phyloP scores from a whole-genome alignment of 768 basidiomycete species.

The Russula ochroleuca region DNA sequence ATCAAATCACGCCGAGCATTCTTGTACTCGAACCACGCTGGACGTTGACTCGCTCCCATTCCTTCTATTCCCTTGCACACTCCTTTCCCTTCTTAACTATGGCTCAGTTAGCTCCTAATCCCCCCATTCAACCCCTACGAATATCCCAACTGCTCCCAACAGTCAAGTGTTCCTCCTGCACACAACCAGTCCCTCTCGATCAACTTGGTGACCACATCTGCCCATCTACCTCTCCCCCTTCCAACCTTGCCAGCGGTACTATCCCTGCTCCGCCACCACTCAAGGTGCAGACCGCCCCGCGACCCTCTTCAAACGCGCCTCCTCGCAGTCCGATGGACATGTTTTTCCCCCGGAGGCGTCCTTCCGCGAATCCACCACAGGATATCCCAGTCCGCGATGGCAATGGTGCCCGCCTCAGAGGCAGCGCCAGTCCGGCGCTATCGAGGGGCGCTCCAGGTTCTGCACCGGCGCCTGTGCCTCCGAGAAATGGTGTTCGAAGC shows the following conservation, averaged over 20 bases:
- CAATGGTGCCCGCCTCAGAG: neutral
- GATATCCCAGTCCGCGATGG: neutral
- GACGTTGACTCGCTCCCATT: neutral
- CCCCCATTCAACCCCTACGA: slow-evolving; percentile 24
- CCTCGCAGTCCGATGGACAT: neutral
- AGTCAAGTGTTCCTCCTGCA: slow-evolving; percentile 82
- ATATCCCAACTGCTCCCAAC: slow-evolving; percentile 70
- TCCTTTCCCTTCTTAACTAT: slow-evolving; percentile 24
- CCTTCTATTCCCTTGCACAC: neutral
- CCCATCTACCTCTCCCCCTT: slow-evolving; percentile 20
- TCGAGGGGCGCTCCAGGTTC: slow-evolving; percentile 2
- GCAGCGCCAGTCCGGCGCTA: neutral
- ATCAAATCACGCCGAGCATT: neutral
- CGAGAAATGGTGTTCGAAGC: slow-evolving; percentile 7
- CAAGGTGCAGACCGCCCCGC: slow-evolving; percentile 1
- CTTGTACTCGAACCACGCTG: neutral
- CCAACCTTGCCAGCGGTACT: slow-evolving; percentile 40
- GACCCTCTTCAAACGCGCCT: neutral
- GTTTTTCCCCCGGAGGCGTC: neutral
- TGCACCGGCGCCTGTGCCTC: neutral
- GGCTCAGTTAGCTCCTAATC: slow-evolving; percentile 32
- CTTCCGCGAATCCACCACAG: neutral
- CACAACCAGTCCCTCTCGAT: slow-evolving; percentile 61
- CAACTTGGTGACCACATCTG: slow-evolving; percentile 80
- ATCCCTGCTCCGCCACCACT: slow-evolving; percentile 32